phyloP scores from a whole-genome alignment of 257 asterid species.

The Nicotiana undulata region DNA sequence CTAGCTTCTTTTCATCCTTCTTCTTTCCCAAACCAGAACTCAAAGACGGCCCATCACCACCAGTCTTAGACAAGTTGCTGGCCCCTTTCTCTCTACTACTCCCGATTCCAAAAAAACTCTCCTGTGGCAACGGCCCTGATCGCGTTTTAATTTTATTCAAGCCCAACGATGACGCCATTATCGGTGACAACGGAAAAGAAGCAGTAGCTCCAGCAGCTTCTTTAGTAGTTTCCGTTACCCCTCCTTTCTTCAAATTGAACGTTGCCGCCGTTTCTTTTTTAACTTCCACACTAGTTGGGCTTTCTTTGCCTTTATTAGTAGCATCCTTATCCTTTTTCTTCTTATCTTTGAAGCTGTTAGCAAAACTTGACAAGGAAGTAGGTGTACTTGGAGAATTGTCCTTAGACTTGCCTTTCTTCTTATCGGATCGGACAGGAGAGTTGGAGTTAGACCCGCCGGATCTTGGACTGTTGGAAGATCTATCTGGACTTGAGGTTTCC shows the following conservation, averaged over 20 bases:
- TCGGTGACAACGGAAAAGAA: slow-evolving; percentile 58
- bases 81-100: slow-evolving; percentile 71
- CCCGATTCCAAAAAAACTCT: slow-evolving; percentile 74
- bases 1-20: slow-evolving; percentile 23
- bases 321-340: slow-evolving; percentile 33
- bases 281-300: slow-evolving; percentile 15
- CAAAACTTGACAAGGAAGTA: slow-evolving; percentile 1
- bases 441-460: slow-evolving; percentile 79
- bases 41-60: slow-evolving; percentile 24
- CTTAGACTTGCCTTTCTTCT: slow-evolving; percentile 65
- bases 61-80: slow-evolving; percentile 72
- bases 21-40: slow-evolving; percentile 17
- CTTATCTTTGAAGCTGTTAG: slow-evolving; percentile 23
- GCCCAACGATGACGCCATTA: slow-evolving; percentile 93
- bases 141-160: slow-evolving; percentile 95
- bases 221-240: slow-evolving; percentile 25
- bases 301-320: slow-evolving; percentile 32
- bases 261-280: slow-evolving; percentile 11
- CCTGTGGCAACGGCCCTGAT: slow-evolving; percentile 99
- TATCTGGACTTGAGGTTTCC: slow-evolving; percentile 81
- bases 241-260: slow-evolving; percentile 37
- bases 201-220: slow-evolving; percentile 21
- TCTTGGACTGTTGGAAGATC: slow-evolving; percentile 83
- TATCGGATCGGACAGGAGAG: slow-evolving; percentile 90
- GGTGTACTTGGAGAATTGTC: slow-evolving; percentile 54